phyloP scores from a whole-genome alignment of 768 basidiomycete species.

The Leucocoprinus birnbaumii region DNA sequence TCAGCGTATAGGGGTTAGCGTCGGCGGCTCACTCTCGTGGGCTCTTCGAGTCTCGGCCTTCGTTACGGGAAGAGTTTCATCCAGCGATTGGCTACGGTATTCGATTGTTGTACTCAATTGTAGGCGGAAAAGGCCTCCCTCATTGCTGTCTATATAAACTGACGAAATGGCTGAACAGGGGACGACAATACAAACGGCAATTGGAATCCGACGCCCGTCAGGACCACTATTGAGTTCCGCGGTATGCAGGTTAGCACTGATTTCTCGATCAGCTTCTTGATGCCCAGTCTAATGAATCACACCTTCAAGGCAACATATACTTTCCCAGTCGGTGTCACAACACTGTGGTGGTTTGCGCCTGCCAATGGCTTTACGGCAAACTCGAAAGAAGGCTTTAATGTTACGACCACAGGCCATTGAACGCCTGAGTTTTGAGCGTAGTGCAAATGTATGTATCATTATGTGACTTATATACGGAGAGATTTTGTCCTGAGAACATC shows the following conservation, averaged over 20 bases:
- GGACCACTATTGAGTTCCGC: constrained; percentile 61
- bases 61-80: constrained; percentile 50
- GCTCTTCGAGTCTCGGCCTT: constrained; percentile 66
- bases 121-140: constrained; percentile 20
- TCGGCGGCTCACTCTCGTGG: constrained; percentile 54
- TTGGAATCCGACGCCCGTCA: constrained; percentile 56
- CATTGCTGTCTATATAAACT: no score
- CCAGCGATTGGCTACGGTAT: constrained; percentile 61
- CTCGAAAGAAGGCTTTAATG: not conserved
- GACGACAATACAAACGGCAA: constrained; percentile 44
- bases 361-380: not conserved
- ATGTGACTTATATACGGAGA: no score
- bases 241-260: constrained; percentile 46
- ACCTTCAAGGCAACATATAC: constrained; percentile 56
- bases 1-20: constrained; percentile 61
- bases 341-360: constrained; percentile 48
- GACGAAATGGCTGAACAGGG: no score
- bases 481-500: no score
- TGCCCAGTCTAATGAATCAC: not conserved
- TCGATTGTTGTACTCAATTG: constrained; percentile 75
- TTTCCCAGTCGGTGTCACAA: constrained; percentile 74
- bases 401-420: not conserved
- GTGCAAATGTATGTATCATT: not conserved
- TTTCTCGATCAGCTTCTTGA: not conserved
- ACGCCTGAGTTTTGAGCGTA: not conserved